A percentile compares a stretch with the other conserved stretches of the same genome.
phyloP scores from a whole-genome alignment of 257 asterid genomes.

The Solanum paucissectum region DNA sequence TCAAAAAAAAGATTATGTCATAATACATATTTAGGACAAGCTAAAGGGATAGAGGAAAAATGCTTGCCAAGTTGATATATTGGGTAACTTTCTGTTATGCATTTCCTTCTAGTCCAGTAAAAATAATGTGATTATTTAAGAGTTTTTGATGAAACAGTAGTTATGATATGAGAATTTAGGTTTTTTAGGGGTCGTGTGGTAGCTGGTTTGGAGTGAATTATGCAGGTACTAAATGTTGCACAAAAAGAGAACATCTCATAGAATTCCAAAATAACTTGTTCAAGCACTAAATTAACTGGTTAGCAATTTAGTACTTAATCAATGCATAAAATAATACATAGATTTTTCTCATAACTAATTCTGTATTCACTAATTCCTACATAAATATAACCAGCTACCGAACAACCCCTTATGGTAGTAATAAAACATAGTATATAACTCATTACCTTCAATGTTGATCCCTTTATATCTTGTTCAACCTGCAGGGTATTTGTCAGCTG shows the following conservation, averaged over 20 bases:
- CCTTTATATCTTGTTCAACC: not conserved
- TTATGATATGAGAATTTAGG: not conserved
- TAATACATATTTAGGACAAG: not conserved
- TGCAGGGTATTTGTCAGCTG: not conserved
- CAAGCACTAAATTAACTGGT: not conserved
- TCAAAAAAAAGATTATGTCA: too few species aligned
- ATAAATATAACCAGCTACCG: not conserved
- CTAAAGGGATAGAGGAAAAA: not conserved
- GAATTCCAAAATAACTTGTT: too few species aligned
- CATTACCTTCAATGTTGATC: not conserved
- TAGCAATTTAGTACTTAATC: not conserved
- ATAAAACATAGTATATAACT: not conserved
- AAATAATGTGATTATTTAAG: not conserved
- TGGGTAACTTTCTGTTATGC: not conserved
- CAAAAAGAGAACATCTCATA: too few species aligned
- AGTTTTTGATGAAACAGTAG: not conserved
- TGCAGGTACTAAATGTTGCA: not conserved
- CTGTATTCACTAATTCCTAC: not conserved
- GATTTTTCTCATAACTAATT: not conserved
- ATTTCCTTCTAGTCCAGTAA: not conserved
- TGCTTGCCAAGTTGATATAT: not conserved
- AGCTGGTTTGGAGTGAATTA: not conserved
- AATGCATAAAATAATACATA: not conserved
- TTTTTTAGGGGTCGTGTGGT: not conserved
- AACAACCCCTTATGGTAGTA: not conserved